A percentile compares a stretch with the other conserved stretches of the same genome.
These are phyloP conservation scores for Beauveria pseudobassiana DNA, from an alignment of 2,329 filamentous ascomycete species.

Conservation along the genomic window DNA sequence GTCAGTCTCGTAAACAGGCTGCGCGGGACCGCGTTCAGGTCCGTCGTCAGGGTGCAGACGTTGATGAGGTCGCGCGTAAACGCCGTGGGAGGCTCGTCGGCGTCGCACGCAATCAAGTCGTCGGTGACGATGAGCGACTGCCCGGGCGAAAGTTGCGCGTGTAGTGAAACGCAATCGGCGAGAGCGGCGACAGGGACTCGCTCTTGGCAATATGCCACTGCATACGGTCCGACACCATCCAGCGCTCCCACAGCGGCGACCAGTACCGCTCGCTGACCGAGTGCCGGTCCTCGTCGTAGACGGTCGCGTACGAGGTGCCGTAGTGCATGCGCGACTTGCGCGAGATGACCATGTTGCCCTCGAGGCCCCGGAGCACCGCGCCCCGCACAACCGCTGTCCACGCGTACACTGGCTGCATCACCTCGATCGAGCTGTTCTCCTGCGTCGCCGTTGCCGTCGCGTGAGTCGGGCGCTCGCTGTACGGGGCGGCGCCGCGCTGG, in stretches of 20 bases:
- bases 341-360: constrained; percentile 73
- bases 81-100: constrained; percentile 55
- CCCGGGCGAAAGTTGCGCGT: constrained; percentile 73
- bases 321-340: constrained; percentile 70
- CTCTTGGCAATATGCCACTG: constrained; percentile 82
- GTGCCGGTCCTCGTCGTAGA: constrained; percentile 71
- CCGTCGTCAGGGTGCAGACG: constrained; percentile 75
- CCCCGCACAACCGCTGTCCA: constrained; percentile 77
- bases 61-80: constrained; percentile 57
- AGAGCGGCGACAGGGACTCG: constrained; percentile 64
- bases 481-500: constrained; percentile 50
- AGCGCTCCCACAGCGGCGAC: constrained; percentile 72
- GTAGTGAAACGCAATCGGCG: constrained; percentile 76
- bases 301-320: constrained; percentile 73
- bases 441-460: constrained; percentile 39
- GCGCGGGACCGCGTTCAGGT: constrained; percentile 66
- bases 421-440: constrained; percentile 56
- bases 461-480: constrained; percentile 65
- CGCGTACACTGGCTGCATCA: constrained; percentile 75
- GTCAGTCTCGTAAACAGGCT: constrained; percentile 67
- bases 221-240: constrained; percentile 80
- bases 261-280: constrained; percentile 67
- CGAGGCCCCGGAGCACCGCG: constrained; percentile 65
- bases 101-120: constrained; percentile 69
- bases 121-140: constrained; percentile 73